These are phyloP conservation scores for Hemileccinum impolitum DNA, from an alignment of 768 basidiomycete species.

Conservation along the genomic window DNA sequence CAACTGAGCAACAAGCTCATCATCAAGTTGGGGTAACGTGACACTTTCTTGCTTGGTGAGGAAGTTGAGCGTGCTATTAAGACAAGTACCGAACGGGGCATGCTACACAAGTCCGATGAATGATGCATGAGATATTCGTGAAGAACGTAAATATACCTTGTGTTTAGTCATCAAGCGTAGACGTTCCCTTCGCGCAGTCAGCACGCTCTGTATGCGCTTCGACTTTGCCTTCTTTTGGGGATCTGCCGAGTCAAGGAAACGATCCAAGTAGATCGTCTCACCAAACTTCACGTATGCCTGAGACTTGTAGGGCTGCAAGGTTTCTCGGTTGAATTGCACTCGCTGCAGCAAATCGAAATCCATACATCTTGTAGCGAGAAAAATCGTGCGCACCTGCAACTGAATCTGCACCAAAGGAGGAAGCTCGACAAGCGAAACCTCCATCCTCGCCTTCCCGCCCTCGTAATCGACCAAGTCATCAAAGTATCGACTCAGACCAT, in stretches of 20 bases:
- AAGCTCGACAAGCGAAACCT: constrained; percentile 78
- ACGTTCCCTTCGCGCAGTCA: constrained; percentile 63
- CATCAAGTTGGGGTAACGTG: constrained; percentile 52
- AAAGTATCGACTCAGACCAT: constrained; percentile 89
- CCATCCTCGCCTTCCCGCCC: constrained; percentile 83
- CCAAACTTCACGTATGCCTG: constrained; percentile 93
- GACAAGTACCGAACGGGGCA: constrained; percentile 53
- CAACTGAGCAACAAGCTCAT: constrained; percentile 51
- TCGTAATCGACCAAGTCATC: constrained; percentile 86
- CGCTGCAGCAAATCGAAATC: constrained; percentile 46
- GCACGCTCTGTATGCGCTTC: constrained; percentile 63
- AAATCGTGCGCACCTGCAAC: constrained; percentile 63
- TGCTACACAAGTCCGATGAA: constrained; percentile 39
- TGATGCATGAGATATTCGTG: not conserved
- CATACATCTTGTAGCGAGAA: not conserved
- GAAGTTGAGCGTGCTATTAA: constrained; percentile 57
- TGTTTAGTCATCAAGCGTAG: constrained; percentile 64
- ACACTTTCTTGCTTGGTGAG: constrained; percentile 47
- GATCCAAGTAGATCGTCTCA: constrained; percentile 85
- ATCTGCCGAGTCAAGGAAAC: constrained; percentile 80
- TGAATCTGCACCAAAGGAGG: constrained; percentile 94
- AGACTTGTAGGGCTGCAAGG: constrained; percentile 89
- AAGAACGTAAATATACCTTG: constrained; percentile 49
- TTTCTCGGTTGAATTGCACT: constrained; percentile 92
- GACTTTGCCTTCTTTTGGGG: constrained; percentile 67